Base-by-base conservation (phyloP, 768 basidiomycete species). In the Psilocybe sp. region DNA sequence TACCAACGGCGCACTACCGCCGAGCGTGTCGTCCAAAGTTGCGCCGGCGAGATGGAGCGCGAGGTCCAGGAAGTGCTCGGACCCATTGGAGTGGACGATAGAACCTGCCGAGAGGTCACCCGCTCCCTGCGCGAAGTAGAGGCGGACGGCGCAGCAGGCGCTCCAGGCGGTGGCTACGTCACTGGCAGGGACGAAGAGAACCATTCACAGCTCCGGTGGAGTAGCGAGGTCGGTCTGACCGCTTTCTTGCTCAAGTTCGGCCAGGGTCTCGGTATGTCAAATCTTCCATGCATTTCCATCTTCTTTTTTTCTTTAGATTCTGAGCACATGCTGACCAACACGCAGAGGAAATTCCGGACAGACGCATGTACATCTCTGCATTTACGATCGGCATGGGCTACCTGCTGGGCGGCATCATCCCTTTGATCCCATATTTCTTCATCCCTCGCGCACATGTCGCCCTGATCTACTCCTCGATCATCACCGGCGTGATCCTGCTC, bases 241-340 rank as follows among this genome's bases (percentile, higher is more conserved):
- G 84, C 93, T 2, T 99, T 99, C 72, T 70, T 99, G 59, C 79
- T 98, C 58, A 97, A 92, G 69, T 98, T 98, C 58, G 95, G 95
- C n/a, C 88, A 90, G 64, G 92, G 94, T 14, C 63, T 97, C 45
- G 89, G 89, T 90, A 61, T 54, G 85, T 49, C 39, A 15, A 8
- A 20, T 73, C 1, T 52, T 12, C 12, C 34, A 28, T 28, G 23
- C 23, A 28, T 28, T 14, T 40, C 43, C 31, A 38, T 34, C 33
- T 19, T 32, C 16, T 12, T 5, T 28, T 9, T 33, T 32, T 18
- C 20, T 20, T 20, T 8, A 20, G 23, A 2, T 9, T 11, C 16
- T 11, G 19, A 28, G 7, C 23, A 28, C 48, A 23, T 10, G 43
- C 53, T 50, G 19, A 44, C 33, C 28, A 8, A 14, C 18, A 38